These are phyloP conservation scores for Xylariaceae sp. DNA, from an alignment of 2,329 filamentous ascomycete genomes.

Conservation along the genomic window DNA sequence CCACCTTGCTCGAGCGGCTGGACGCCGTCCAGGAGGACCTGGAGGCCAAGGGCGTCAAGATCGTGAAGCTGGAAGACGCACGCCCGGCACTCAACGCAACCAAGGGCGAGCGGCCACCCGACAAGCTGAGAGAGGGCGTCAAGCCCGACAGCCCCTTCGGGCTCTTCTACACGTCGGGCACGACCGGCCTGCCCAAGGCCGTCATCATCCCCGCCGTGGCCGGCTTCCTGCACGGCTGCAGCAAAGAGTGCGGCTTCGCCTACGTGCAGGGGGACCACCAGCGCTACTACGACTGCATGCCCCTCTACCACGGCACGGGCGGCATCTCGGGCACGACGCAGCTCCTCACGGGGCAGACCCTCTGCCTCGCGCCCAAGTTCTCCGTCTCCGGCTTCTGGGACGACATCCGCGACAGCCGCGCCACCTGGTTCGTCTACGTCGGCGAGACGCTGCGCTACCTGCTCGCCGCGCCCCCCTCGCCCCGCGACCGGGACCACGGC, in stretches of 20 bases:
- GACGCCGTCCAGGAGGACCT: constrained; percentile 53
- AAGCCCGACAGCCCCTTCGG: constrained; percentile 52
- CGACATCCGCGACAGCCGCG: constrained; percentile 62
- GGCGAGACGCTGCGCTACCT: constrained; percentile 74
- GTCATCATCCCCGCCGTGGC: constrained; percentile 54
- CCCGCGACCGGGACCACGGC: constrained; percentile 55
- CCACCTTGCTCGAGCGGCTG: constrained; percentile 51
- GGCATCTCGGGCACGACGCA: constrained; percentile 54
- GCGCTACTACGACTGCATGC: constrained; percentile 74
- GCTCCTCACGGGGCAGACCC: constrained; percentile 47
- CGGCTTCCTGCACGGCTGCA: constrained; percentile 24
- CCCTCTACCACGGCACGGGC: constrained; percentile 71
- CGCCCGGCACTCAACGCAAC: constrained; percentile 39
- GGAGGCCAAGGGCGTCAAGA: constrained; percentile 44
- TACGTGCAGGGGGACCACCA: constrained; percentile 38
- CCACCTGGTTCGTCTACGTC: constrained; percentile 73
- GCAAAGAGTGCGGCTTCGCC: constrained; percentile 27
- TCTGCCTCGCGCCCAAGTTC: constrained; percentile 64
- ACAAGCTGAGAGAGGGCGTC: constrained; percentile 50
- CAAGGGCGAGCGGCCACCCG: constrained; percentile 46
- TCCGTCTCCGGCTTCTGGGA: constrained; percentile 67
- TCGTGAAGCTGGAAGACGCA: constrained; percentile 48
- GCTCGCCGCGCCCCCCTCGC: constrained; percentile 60
- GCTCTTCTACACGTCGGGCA: constrained; percentile 72
- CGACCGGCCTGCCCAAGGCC: constrained; percentile 72